phyloP scores from a whole-genome alignment of 2,329 filamentous ascomycete species.

The Clonostachys sp. region DNA sequence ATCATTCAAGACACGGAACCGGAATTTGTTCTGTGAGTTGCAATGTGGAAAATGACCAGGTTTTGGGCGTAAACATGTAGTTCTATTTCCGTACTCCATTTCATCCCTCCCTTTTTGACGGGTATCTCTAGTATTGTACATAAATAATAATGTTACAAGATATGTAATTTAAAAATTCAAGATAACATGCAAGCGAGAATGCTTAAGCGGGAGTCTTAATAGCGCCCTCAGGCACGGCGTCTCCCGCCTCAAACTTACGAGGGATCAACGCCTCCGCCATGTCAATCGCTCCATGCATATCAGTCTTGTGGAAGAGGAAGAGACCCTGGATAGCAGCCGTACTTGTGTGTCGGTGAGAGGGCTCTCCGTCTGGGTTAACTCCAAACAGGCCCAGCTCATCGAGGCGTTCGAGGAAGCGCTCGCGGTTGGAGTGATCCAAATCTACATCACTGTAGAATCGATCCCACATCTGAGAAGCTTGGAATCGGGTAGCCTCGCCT shows the following conservation, averaged over 20 bases:
- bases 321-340: constrained; percentile 90
- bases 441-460: constrained; percentile 90
- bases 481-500: constrained; percentile 80
- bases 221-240: constrained; percentile 25
- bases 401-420: constrained; percentile 67
- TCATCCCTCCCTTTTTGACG: background rate
- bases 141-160: constrained; percentile 1
- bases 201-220: constrained; percentile 33
- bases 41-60: no score
- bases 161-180: background rate
- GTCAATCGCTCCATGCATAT: constrained; percentile 79
- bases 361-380: constrained; percentile 40
- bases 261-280: constrained; percentile 69
- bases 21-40: no score
- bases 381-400: constrained; percentile 67
- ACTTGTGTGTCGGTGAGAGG: constrained; percentile 58
- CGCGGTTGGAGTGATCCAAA: constrained; percentile 52
- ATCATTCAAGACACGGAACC: no score
- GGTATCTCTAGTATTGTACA: background rate
- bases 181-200: background rate
- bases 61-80: background rate
- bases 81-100: background rate
- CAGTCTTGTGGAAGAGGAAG: constrained; percentile 91
- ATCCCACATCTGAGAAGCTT: constrained; percentile 86
- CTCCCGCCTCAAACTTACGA: constrained; percentile 46